phyloP scores from a whole-genome alignment of 2,329 filamentous ascomycete genomes.

The Diaporthe sp. region DNA sequence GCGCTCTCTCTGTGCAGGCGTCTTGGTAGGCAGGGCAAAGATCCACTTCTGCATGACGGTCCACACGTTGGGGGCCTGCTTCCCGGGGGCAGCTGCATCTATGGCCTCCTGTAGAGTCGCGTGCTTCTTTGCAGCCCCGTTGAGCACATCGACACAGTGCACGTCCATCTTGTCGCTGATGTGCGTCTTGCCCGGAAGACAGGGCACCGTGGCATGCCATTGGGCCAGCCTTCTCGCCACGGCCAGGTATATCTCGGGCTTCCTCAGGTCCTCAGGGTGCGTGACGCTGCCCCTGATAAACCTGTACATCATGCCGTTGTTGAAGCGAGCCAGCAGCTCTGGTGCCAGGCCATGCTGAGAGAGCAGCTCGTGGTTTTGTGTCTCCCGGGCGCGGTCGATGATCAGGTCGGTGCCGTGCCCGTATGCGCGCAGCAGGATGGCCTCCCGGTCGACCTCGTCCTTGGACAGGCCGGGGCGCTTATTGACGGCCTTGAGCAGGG shows the following conservation, averaged over 20 bases:
- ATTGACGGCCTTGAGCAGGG: conserved; percentile 83
- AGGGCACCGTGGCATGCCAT: conserved; percentile 86
- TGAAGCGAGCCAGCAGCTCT: conserved; percentile 88
- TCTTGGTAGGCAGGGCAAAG: conserved; percentile 81
- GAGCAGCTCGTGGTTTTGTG: conserved; percentile 85
- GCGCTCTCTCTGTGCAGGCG: conserved; percentile 75
- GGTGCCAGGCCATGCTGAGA: conserved; percentile 88
- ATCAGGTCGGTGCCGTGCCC: conserved; percentile 94
- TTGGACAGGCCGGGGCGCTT: conserved; percentile 75
- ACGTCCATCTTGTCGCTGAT: conserved; percentile 50
- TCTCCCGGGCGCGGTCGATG: conserved; percentile 92
- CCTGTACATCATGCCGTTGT: conserved; percentile 95
- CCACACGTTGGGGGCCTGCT: conserved; percentile 89
- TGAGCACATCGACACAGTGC: conserved; percentile 36
- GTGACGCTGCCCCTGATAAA: conserved; percentile 88
- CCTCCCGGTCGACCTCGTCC: conserved; percentile 84
- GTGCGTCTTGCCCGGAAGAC: conserved; percentile 58
- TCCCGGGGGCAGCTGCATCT: conserved; percentile 70
- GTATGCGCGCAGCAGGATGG: conserved; percentile 91
- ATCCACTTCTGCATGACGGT: conserved; percentile 98
- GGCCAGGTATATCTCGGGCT: conserved; percentile 81
- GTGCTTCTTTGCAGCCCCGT: conserved; percentile 48
- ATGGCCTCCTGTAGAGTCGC: conserved; percentile 57
- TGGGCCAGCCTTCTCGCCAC: conserved; percentile 88
- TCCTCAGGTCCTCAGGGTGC: conserved; percentile 82